Conservation (phyloP, 768 basidiomycete species). For the Rhodotorula toruloides region DNA sequence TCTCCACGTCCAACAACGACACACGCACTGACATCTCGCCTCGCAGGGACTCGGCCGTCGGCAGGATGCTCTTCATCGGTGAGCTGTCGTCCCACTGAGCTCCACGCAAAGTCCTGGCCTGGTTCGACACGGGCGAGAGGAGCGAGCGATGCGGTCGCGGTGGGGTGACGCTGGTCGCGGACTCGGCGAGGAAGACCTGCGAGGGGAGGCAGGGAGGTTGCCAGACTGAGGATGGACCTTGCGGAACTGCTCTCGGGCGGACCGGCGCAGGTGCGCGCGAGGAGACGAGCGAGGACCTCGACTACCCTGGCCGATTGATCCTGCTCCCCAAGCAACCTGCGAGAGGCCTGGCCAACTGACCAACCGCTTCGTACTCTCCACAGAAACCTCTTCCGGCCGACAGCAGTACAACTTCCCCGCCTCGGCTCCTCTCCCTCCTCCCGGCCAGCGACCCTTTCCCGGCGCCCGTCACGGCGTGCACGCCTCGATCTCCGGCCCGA, state of each 20-base stretch:
- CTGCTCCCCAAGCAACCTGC: too few relatives aligned
- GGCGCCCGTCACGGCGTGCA: slow-evolving; percentile 29
- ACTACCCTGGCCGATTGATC: too few relatives aligned
- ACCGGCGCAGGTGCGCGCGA: too few relatives aligned
- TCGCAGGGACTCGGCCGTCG: slow-evolving; percentile 68
- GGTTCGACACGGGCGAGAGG: background rate
- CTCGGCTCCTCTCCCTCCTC: slow-evolving; percentile 41
- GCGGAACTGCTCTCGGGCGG: too few relatives aligned
- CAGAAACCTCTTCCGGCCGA: slow-evolving; percentile 65
- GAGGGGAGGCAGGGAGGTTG: too few relatives aligned
- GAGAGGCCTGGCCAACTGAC: background rate
- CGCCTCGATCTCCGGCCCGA: slow-evolving; percentile 39
- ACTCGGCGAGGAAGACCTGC: too few relatives aligned
- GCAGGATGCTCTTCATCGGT: slow-evolving; percentile 87
- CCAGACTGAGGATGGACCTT: too few relatives aligned
- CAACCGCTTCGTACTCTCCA: slow-evolving; percentile 15
- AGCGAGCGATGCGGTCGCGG: too few relatives aligned
- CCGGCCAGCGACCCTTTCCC: slow-evolving; percentile 31
- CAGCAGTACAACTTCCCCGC: slow-evolving; percentile 50
- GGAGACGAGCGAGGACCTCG: too few relatives aligned
- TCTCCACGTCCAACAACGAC: slow-evolving; percentile 2
- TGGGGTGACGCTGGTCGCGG: too few relatives aligned
- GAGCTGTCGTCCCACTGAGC: slow-evolving; percentile 44
- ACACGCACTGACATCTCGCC: slow-evolving; percentile 33
- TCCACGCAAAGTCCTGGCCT: background rate